Evolutionary conservation across 306 rosid species (phyloP), one percentile per base, ranked within the genome.

Genomic region (Prunus armeniaca): DNA sequence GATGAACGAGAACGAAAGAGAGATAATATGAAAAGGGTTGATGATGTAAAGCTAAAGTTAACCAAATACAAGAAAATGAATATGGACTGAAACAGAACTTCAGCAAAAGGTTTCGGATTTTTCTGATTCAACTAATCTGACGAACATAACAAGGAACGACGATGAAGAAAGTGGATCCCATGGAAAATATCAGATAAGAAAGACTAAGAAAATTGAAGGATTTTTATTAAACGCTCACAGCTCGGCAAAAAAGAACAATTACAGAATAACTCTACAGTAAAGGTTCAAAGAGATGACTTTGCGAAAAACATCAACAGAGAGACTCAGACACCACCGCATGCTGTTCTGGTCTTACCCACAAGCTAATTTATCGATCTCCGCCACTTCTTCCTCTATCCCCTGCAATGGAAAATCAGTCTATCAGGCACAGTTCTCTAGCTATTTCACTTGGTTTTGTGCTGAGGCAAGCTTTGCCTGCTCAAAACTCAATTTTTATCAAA

Each of bases 261-360:
- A 96, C 87, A 92, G 98, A 88, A 96, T 96, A 24, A 96, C 99
- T 89, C 83, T 96, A 87, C 99, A 96, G 76, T 91, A 96, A 18
- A 96, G 80, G 76, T 96, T 87, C 90, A 92, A 73, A 22, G 99
- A 91, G 84, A 91, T 87, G 65, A 85, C 97, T 88, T 82, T 89
- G 83, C 97, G 92, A 22, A 79, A 84, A 49, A 92, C 91, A 62
- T 95, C 96, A 80, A 95, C 89, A 67, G 98, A 91, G 0, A 91
- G 88, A 79, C 73, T 79, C 73, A 91, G 75, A 90, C 88, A 88
- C 99, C 97, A 88, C 97, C 91, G 96, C 99, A 96, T 96, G 89
- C 97, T 96, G 96, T 55, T 91, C 84, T 57, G 73, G 79, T 71
- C 89, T 81, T 82, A 84, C 86, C 92, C 92, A 67, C 30, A 72